phyloP scores from a whole-genome alignment of 768 basidiomycete species.

The Collybia nuda region DNA sequence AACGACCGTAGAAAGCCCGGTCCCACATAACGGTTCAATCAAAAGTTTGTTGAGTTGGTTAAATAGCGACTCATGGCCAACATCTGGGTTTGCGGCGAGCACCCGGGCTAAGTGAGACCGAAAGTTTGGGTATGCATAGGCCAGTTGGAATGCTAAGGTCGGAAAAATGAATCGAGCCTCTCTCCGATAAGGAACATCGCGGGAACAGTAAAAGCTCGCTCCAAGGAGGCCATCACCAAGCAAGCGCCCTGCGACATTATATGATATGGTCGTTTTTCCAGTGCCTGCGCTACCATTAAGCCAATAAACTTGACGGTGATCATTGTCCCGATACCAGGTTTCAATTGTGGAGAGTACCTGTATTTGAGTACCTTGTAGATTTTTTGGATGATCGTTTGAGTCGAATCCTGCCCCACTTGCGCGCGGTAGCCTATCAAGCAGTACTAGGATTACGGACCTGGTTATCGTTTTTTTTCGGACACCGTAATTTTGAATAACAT shows the following conservation, averaged over 20 bases:
- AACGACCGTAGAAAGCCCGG: conserved; percentile 2
- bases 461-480: too few relatives aligned
- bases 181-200: conserved; percentile 10
- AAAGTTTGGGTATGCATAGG: conserved; percentile 5
- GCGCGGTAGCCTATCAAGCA: too few relatives aligned
- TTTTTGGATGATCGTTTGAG: too few relatives aligned
- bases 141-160: conserved; percentile 18
- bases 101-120: conserved; percentile 1
- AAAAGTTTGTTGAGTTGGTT: conserved; percentile 17
- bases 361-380: too few relatives aligned
- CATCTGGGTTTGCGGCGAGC: conserved; percentile 8
- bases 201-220: conserved; percentile 22
- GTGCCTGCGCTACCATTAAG: conserved; percentile 19
- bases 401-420: too few relatives aligned
- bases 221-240: conserved; percentile 10
- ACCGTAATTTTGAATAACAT: neutral
- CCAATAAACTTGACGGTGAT: conserved; percentile 21
- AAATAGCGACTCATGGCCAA: conserved; percentile 3
- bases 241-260: conserved; percentile 5
- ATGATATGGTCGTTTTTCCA: conserved; percentile 19
- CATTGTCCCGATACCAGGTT: conserved; percentile 31
- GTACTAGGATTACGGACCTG: too few relatives aligned
- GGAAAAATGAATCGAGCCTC: conserved; percentile 12
- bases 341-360: neutral
- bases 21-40: conserved; percentile 9